These are phyloP conservation scores for Neonectria sp. DNA, from an alignment of 2,329 filamentous ascomycete species.

Conservation along the genomic window DNA sequence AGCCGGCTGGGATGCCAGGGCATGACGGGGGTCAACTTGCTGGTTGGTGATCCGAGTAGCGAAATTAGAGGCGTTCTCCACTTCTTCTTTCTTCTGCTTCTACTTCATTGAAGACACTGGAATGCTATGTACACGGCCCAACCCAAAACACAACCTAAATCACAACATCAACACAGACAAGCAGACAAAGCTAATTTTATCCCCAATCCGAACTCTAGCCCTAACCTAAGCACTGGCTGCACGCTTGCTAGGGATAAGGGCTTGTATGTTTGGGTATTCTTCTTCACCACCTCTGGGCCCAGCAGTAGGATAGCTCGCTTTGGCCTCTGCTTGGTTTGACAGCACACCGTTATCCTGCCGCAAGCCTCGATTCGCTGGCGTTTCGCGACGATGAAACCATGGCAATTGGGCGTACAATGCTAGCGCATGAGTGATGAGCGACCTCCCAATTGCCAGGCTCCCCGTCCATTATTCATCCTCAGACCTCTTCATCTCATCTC, in stretches of 20 bases:
- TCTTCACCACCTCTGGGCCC: not conserved
- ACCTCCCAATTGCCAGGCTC: slow-evolving; percentile 1
- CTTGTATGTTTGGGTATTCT: not conserved
- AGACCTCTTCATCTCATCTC: slow-evolving; percentile 26
- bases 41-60: slow-evolving; percentile 1
- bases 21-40: not conserved
- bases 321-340: slow-evolving; percentile 23
- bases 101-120: not conserved
- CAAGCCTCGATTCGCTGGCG: slow-evolving; percentile 30
- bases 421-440: not conserved
- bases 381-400: slow-evolving; percentile 27
- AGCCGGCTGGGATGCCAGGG: not conserved
- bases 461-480: slow-evolving; percentile 1
- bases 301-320: slow-evolving; percentile 18
- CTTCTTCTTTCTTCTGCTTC: slow-evolving; percentile 1
- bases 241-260: too few species aligned
- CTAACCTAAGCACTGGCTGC: not conserved
- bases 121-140: not conserved
- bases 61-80: slow-evolving; percentile 15
- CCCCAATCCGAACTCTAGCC: not conserved
- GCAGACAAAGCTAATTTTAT: not conserved
- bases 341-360: slow-evolving; percentile 9
- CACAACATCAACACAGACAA: not conserved
- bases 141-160: not conserved
- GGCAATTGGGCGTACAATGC: slow-evolving; percentile 7